A percentile compares a stretch with the other conserved stretches of the same genome.
Evolutionary conservation across 2,329 filamentous ascomycete species (phyloP).

Genomic region (Stylonectria norvegica): DNA sequence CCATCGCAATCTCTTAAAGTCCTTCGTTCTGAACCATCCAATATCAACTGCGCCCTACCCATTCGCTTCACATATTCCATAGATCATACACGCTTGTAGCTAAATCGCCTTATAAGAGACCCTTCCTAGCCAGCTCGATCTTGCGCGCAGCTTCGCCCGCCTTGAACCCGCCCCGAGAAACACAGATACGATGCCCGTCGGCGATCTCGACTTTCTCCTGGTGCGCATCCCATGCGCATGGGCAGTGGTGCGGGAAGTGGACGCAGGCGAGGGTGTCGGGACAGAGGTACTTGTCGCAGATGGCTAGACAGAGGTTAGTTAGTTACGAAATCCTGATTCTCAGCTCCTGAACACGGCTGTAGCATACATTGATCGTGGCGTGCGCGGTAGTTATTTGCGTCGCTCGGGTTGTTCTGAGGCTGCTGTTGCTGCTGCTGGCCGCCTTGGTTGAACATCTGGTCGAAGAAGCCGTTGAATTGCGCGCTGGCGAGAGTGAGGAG

Average conservation of each 20-base stretch:
- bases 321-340: conserved; percentile 3
- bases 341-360: background rate
- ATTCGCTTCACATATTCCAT: no score
- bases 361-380: conserved; percentile 63
- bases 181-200: conserved; percentile 70
- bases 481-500: conserved; percentile 62
- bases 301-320: conserved; percentile 47
- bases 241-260: conserved; percentile 94
- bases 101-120: conserved; percentile 66
- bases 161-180: conserved; percentile 72
- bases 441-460: conserved; percentile 78
- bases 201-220: conserved; percentile 75
- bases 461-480: conserved; percentile 90
- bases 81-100: no score
- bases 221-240: conserved; percentile 74
- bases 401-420: conserved; percentile 78
- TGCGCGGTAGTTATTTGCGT: conserved; percentile 74
- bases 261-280: conserved; percentile 93
- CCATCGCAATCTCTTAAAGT: no score
- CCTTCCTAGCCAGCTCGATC: conserved; percentile 76
- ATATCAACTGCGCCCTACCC: no score
- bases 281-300: conserved; percentile 91
- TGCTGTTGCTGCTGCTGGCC: conserved; percentile 50
- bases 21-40: no score
- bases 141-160: conserved; percentile 69